Percentiles rank a stretch among this genome's conserved stretches.
These are phyloP conservation scores for Cicer pinnatifidum DNA, from an alignment of 306 rosid species.

Conservation along the genomic window DNA sequence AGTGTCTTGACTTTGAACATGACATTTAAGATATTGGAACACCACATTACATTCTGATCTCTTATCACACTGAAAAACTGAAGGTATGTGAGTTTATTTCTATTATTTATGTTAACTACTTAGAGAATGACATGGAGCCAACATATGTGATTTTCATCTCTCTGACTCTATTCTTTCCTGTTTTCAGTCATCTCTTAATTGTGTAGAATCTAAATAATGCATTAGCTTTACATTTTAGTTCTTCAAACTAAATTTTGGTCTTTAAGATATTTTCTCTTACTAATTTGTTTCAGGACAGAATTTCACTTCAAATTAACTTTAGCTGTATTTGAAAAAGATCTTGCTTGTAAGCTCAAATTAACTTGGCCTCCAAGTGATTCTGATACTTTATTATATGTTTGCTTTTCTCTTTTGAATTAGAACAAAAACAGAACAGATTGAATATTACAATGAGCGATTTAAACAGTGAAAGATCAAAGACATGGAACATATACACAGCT, in stretches of 20 bases:
- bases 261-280: too few relatives aligned
- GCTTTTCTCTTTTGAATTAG: neutral
- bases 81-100: constrained; percentile 52
- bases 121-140: constrained; percentile 17
- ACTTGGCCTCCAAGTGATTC: constrained; percentile 31
- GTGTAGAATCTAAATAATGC: too few relatives aligned
- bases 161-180: too few relatives aligned
- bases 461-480: constrained; percentile 60
- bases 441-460: constrained; percentile 56
- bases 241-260: too few relatives aligned
- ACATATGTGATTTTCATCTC: neutral
- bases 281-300: constrained; percentile 48
- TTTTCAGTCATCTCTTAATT: too few relatives aligned
- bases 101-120: constrained; percentile 22
- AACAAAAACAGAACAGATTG: constrained; percentile 24
- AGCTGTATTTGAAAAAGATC: neutral
- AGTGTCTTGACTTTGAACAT: constrained; percentile 44
- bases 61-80: constrained; percentile 38
- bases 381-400: constrained; percentile 32
- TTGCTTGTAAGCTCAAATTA: constrained; percentile 5
- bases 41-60: constrained; percentile 52
- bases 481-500: constrained; percentile 69
- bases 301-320: constrained; percentile 28
- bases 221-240: too few relatives aligned
- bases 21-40: constrained; percentile 43